phyloP scores from a whole-genome alignment of 2,329 filamentous ascomycete genomes.

The Chrysosporium keratinophilum region DNA sequence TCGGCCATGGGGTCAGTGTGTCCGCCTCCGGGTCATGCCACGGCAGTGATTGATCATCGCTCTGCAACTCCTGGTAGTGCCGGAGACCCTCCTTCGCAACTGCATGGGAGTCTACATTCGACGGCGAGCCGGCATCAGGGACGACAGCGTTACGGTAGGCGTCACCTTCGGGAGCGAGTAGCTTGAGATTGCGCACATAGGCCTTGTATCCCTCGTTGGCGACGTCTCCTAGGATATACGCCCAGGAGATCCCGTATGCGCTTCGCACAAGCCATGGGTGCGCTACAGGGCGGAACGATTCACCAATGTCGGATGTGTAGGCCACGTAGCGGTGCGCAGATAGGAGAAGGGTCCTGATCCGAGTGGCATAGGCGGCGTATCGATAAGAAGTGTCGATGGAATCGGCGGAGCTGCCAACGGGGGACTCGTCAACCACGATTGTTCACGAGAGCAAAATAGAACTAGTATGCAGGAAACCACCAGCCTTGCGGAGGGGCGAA shows the following conservation, averaged over 20 bases:
- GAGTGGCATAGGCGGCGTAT: constrained; percentile 84
- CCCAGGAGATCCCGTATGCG: constrained; percentile 87
- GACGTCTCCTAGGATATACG: constrained; percentile 84
- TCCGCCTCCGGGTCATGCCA: constrained; percentile 24
- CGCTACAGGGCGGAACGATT: constrained; percentile 86
- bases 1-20: constrained; percentile 28
- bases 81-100: constrained; percentile 8
- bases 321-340: constrained; percentile 92
- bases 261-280: constrained; percentile 70
- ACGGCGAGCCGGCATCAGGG: neutral
- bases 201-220: constrained; percentile 90
- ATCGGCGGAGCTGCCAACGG: constrained; percentile 51
- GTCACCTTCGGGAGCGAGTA: constrained; percentile 57
- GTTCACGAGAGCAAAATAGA: neutral
- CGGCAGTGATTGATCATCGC: constrained; percentile 19
- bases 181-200: constrained; percentile 73
- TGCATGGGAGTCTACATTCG: constrained; percentile 9
- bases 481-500: neutral
- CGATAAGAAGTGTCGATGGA: constrained; percentile 76
- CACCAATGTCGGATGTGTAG: constrained; percentile 92
- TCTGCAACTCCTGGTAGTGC: constrained; percentile 7
- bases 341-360: constrained; percentile 74
- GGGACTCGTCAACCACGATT: constrained; percentile 5
- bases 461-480: neutral
- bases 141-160: constrained; percentile 31